Conservation (phyloP, 106 monocot species). For the Platanthera guangdongensis region DNA sequence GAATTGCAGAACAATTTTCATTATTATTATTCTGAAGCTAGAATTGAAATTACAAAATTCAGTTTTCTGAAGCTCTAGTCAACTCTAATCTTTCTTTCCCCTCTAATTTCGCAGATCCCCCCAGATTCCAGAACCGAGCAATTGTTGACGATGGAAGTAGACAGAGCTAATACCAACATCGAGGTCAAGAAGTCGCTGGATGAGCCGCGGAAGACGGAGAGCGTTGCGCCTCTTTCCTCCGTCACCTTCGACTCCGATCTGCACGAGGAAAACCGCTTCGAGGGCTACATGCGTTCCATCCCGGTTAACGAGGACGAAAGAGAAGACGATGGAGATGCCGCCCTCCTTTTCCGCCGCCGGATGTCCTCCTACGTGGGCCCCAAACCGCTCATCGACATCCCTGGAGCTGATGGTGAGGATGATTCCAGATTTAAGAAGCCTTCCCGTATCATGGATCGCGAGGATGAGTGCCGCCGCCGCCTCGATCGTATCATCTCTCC, state of each 20-base stretch:
- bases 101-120: no score
- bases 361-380: constrained; percentile 76
- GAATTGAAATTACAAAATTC: no score
- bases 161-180: constrained; percentile 17
- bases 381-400: constrained; percentile 46
- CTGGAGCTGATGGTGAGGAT: constrained; percentile 35
- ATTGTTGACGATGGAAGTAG: constrained; percentile 27
- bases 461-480: constrained; percentile 75
- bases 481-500: constrained; percentile 75
- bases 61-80: no score
- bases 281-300: constrained; percentile 80
- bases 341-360: constrained; percentile 50
- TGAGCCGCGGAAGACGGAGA: constrained; percentile 80
- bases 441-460: constrained; percentile 66
- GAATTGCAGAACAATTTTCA: no score
- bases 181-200: constrained; percentile 74
- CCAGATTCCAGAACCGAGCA: no score
- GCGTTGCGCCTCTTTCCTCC: constrained; percentile 55
- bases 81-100: no score
- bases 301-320: constrained; percentile 72
- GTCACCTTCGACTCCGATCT: constrained; percentile 81
- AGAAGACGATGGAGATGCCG: constrained; percentile 30
- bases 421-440: constrained; percentile 52
- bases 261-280: constrained; percentile 72
- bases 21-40: no score